Conservation (phyloP, 2,329 filamentous ascomycete species). For the Hymenoscyphus linearis region DNA sequence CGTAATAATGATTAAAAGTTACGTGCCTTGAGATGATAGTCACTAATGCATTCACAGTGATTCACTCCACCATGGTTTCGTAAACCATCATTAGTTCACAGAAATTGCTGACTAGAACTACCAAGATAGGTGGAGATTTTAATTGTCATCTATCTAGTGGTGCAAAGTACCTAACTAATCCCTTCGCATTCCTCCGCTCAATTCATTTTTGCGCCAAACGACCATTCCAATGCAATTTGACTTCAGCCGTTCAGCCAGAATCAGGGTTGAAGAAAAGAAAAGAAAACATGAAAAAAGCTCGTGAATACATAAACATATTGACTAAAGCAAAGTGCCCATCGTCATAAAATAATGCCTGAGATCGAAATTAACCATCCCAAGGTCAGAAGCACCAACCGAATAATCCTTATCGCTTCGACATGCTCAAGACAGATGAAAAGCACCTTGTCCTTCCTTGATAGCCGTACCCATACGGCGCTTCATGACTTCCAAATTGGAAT, state of each 20-base stretch:
- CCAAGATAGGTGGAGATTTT: background rate
- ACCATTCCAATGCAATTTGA: conserved; percentile 34
- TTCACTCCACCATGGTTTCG: too few relatives aligned
- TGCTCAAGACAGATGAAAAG: conserved; percentile 83
- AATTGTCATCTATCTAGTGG: conserved; percentile 26
- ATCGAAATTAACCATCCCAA: conserved; percentile 8
- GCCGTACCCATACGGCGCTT: conserved; percentile 75
- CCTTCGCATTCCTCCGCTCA: conserved; percentile 14
- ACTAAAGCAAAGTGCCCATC: conserved; percentile 19
- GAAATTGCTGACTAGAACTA: too few relatives aligned
- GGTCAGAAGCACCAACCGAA: conserved; percentile 10
- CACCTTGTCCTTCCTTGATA: conserved; percentile 92
- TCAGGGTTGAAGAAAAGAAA: conserved; percentile 7
- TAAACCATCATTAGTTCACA: too few relatives aligned
- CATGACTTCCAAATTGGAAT: conserved; percentile 72
- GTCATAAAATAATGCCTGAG: conserved; percentile 18
- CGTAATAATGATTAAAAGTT: too few relatives aligned
- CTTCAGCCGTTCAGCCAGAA: conserved; percentile 19
- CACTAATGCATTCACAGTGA: too few relatives aligned
- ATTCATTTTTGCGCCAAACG: conserved; percentile 30
- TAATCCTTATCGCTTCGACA: conserved; percentile 14
- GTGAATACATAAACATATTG: conserved; percentile 27
- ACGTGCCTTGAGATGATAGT: too few relatives aligned
- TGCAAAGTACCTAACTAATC: conserved; percentile 3
- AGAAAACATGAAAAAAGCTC: conserved; percentile 19